These are phyloP conservation scores for Boletus reticuloceps DNA, from an alignment of 768 basidiomycete species.

Conservation along the genomic window DNA sequence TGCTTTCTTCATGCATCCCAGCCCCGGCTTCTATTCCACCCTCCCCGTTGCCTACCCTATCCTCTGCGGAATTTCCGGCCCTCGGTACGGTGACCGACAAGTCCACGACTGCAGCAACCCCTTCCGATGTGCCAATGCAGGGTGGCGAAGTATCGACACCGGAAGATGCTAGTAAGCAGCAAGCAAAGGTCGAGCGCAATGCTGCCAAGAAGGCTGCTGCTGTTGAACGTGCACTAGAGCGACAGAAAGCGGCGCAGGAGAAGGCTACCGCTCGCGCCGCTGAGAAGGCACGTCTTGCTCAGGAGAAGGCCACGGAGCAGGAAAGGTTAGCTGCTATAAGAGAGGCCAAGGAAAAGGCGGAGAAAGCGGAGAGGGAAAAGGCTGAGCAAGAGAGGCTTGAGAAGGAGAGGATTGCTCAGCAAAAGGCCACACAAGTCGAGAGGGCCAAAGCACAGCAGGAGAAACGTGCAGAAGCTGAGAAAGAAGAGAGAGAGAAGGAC, in stretches of 20 bases:
- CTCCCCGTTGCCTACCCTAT: conserved; percentile 49
- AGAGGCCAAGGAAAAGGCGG: conserved; percentile 38
- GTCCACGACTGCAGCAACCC: conserved; percentile 1
- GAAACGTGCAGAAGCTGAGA: conserved; percentile 26
- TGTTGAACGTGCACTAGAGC: conserved; percentile 59
- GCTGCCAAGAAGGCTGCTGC: conserved; percentile 65
- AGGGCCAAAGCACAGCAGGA: conserved; percentile 38
- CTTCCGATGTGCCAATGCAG: conserved; percentile 28
- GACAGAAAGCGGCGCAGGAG: conserved; percentile 55
- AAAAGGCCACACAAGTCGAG: conserved; percentile 36
- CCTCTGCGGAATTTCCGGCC: conserved; percentile 76
- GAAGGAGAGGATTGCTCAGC: conserved; percentile 31
- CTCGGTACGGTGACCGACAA: conserved; percentile 33
- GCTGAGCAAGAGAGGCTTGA: conserved; percentile 40
- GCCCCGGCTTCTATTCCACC: conserved; percentile 37
- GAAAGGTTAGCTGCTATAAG: conserved; percentile 42
- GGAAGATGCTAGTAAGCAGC: conserved; percentile 39
- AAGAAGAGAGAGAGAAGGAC: conserved; percentile 30
- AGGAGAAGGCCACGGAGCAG: conserved; percentile 56
- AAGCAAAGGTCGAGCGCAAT: conserved; percentile 59
- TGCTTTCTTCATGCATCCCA: conserved; percentile 21
- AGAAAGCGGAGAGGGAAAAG: conserved; percentile 35
- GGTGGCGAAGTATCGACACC: conserved; percentile 24
- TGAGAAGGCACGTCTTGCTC: conserved; percentile 51
- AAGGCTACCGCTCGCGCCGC: conserved; percentile 50